phyloP scores from a whole-genome alignment of 768 basidiomycete species.

The Lanmaoa rubissima region DNA sequence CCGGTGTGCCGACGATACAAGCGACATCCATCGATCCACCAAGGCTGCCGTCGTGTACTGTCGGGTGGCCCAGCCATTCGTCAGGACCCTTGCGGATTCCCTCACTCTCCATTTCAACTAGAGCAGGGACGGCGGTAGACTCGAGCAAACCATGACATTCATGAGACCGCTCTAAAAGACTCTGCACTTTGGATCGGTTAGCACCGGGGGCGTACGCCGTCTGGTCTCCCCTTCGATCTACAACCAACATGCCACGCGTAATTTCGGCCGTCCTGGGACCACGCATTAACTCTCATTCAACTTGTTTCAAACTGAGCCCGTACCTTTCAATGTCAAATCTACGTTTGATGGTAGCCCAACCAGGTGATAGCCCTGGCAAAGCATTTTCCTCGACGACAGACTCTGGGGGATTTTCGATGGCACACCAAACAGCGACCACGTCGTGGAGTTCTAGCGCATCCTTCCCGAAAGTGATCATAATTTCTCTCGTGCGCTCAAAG shows the following conservation, averaged over 20 bases:
- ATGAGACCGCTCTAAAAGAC: slow-evolving; percentile 41
- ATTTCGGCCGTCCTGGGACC: slow-evolving; percentile 62
- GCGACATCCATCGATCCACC: slow-evolving; percentile 38
- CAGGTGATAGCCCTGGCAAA: slow-evolving; percentile 34
- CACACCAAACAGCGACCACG: slow-evolving; percentile 86
- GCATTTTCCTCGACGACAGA: slow-evolving; percentile 23
- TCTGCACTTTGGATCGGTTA: slow-evolving; percentile 64
- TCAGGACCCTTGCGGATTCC: slow-evolving; percentile 14
- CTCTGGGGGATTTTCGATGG: slow-evolving; percentile 64
- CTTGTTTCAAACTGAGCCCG: not conserved
- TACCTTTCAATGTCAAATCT: slow-evolving; percentile 73
- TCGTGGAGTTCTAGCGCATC: slow-evolving; percentile 92
- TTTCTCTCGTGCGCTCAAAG: slow-evolving; percentile 66
- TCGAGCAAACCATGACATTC: slow-evolving; percentile 40
- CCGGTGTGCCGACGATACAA: slow-evolving; percentile 64
- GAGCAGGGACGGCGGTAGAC: slow-evolving; percentile 53
- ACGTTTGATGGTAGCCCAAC: slow-evolving; percentile 56
- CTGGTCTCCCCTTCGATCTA: slow-evolving; percentile 68
- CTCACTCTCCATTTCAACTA: slow-evolving; percentile 45
- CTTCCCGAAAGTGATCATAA: slow-evolving; percentile 78
- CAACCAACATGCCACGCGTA: slow-evolving; percentile 85
- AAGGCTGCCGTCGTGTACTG: slow-evolving; percentile 17
- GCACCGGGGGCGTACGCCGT: slow-evolving; percentile 63
- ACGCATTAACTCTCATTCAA: not conserved
- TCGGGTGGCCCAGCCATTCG: slow-evolving; percentile 20